Base-by-base conservation (phyloP, 2,329 filamentous ascomycete species). In the Colletotrichum simmondsii region DNA sequence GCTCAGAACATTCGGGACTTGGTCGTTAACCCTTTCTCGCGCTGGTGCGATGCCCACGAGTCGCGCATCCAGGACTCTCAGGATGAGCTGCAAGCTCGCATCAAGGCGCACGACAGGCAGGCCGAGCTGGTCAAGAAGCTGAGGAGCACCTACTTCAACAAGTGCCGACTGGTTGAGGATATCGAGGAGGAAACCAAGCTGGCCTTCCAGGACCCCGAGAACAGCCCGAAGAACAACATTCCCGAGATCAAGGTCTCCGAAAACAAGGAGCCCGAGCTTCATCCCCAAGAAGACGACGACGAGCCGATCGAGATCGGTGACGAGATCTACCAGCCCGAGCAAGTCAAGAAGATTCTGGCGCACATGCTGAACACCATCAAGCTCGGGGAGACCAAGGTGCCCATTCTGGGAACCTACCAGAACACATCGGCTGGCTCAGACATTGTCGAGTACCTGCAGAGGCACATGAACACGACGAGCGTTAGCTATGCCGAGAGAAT, bases 171-270 rank as follows among this genome's bases (percentile, higher is more conserved):
- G 74, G 93, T 98, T 7, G 97, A 99, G 81, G 97, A 99, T 80
- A 86, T 98, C 73, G 97, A 99, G 82, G 97, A 99, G 84, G 97
- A 99, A 86, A 98, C 98, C 83, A 98, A 99, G 84, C 89, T 99
- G 68, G 97, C 95, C 52, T 99, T 99, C 84, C 95, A 98, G 82
- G 95, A 95, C 76, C 95, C 95, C 2, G 90, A 92, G 78, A 86
- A 82, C 42, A 95, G 93, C 81, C 92, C 93, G 3, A 87, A 91
- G 81, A 88, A 90, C 67, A 82, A 83, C 46, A 93, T 95, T 53
- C 94, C 94, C 57, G 95, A 95, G 80, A 97, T 99, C 83, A 97
- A 98, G 82, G 92, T 98, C 53, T 91, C 93, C 24, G 88, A 93
- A 58, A 90, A 91, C 75, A 87, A 89, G 72, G 89, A 90, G 69